Conservation (phyloP, 2,329 filamentous ascomycete species). For the Epichloe typhina region DNA sequence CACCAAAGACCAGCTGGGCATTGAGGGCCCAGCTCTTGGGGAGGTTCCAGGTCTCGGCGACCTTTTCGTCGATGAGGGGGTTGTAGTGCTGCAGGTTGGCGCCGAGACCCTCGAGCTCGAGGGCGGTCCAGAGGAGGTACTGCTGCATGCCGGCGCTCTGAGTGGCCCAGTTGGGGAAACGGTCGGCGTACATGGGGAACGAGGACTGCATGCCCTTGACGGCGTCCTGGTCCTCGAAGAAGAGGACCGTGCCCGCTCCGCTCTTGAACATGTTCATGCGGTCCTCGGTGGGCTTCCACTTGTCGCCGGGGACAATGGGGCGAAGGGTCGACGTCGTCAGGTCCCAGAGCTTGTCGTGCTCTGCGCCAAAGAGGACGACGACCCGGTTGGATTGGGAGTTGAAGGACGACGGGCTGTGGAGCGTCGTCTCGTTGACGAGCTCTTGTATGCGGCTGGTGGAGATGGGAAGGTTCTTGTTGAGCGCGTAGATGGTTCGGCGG, state of each 20-base stretch:
- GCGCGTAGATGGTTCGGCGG: slow-evolving; percentile 57
- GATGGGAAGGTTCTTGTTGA: slow-evolving; percentile 47
- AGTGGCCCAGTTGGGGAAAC: slow-evolving; percentile 63
- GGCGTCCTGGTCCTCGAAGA: slow-evolving; percentile 66
- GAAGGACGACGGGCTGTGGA: slow-evolving; percentile 67
- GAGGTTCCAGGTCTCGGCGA: slow-evolving; percentile 55
- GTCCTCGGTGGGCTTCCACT: slow-evolving; percentile 39
- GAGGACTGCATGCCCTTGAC: slow-evolving; percentile 54
- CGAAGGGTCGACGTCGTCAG: slow-evolving; percentile 40
- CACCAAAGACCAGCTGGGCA: slow-evolving; percentile 77
- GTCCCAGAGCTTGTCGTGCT: slow-evolving; percentile 85
- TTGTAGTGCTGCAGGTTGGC: slow-evolving; percentile 92
- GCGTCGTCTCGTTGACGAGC: slow-evolving; percentile 50
- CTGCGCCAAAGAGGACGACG: slow-evolving; percentile 64
- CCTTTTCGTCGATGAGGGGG: slow-evolving; percentile 62
- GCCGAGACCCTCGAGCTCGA: slow-evolving; percentile 73
- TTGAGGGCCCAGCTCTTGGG: slow-evolving; percentile 63
- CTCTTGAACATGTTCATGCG: slow-evolving; percentile 46
- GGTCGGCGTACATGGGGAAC: slow-evolving; percentile 62
- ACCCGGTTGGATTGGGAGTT: slow-evolving; percentile 76
- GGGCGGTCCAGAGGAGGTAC: slow-evolving; percentile 65
- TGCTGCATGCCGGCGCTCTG: slow-evolving; percentile 73
- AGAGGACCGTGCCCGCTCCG: slow-evolving; percentile 72
- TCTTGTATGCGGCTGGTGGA: slow-evolving; percentile 44
- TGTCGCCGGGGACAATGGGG: slow-evolving; percentile 49